Percentiles rank a stretch among this genome's conserved stretches.
Evolutionary conservation across 2,329 filamentous ascomycete species (phyloP).

Genomic region (Exophiala sideris): DNA sequence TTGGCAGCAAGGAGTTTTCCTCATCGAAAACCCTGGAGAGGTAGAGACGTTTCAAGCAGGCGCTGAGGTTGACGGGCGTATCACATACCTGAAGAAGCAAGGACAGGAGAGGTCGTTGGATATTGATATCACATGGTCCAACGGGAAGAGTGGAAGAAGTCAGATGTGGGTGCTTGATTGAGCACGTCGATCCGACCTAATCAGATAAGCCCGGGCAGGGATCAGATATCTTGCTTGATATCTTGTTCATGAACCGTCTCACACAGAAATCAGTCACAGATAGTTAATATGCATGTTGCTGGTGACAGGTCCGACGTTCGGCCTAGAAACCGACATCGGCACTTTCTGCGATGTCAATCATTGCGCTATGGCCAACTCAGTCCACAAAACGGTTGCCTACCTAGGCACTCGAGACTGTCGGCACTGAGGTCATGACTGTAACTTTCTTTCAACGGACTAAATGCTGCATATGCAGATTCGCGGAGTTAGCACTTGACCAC

Average conservation of each 20-base stretch:
- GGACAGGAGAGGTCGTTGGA: slow-evolving; percentile 67
- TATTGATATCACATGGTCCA: slow-evolving; percentile 62
- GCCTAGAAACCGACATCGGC: too few species aligned
- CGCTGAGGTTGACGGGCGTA: slow-evolving; percentile 60
- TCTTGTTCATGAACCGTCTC: neutral
- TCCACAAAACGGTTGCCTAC: too few species aligned
- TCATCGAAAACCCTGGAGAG: slow-evolving; percentile 53
- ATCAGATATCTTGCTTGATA: neutral
- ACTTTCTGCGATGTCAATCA: too few species aligned
- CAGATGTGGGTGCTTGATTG: slow-evolving; percentile 44
- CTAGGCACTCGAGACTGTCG: too few species aligned
- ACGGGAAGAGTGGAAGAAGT: slow-evolving; percentile 35
- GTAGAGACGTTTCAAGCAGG: slow-evolving; percentile 49
- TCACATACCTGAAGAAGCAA: slow-evolving; percentile 67
- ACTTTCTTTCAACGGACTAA: too few species aligned
- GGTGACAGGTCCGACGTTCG: too few species aligned
- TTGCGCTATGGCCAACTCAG: too few species aligned
- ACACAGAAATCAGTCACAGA: neutral
- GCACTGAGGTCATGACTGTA: too few species aligned
- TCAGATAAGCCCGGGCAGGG: too few species aligned
- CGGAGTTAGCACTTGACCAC: too few species aligned
- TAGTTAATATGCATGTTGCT: too few species aligned
- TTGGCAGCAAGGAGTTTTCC: slow-evolving; percentile 80
- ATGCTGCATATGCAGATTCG: too few species aligned
- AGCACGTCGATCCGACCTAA: slow-evolving; percentile 1